Conservation (phyloP, 2,329 filamentous ascomycete species). For the Neofusicoccum cordaticola region DNA sequence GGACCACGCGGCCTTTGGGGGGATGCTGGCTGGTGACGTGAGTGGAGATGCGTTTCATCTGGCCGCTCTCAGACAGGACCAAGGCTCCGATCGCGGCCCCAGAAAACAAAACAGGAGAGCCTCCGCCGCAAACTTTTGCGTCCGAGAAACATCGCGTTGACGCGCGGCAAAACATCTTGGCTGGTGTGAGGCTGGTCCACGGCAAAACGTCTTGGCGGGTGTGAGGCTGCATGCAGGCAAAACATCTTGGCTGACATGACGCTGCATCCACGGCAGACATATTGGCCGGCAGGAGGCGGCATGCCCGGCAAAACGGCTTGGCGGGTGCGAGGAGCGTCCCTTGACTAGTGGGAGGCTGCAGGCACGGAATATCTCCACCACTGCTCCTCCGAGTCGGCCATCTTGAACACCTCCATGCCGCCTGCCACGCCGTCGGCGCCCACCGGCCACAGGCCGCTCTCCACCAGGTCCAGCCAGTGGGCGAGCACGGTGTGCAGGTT, state of each 20-base stretch:
- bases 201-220: no score
- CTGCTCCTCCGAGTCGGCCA: background rate
- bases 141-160: background rate
- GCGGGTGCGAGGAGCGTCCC: no score
- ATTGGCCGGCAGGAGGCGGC: no score
- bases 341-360: background rate
- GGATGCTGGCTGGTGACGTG: background rate
- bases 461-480: background rate
- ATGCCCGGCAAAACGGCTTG: no score
- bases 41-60: constrained; percentile 2
- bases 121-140: background rate
- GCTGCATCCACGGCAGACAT: no score
- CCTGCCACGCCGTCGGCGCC: background rate
- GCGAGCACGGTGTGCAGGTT: background rate
- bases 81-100: background rate
- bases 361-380: constrained; percentile 15
- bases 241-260: no score
- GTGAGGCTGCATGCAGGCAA: no score
- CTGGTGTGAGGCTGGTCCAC: background rate
- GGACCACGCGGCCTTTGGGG: background rate
- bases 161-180: background rate
- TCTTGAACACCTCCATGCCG: background rate
- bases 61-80: background rate
- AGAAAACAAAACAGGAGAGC: background rate
- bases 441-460: background rate